Evolutionary conservation across 2,329 filamentous ascomycete species (phyloP), one percentile per base, ranked within the genome.

Genomic region (Botrytis tulipae): DNA sequence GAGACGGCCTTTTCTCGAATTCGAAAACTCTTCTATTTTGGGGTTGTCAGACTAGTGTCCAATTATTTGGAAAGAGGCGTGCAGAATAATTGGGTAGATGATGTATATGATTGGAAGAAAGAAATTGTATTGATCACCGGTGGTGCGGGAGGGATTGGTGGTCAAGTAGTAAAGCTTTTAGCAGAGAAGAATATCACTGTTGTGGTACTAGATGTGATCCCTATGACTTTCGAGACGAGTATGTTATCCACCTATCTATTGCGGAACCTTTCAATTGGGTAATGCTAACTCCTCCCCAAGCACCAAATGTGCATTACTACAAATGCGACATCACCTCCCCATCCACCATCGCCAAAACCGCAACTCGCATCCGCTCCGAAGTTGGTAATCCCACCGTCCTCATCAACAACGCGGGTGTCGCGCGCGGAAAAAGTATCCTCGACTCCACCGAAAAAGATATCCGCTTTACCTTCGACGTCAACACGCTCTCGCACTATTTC

Each of bases 101-200:
- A 89, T 78, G 82, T 80, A 59, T 92, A 91, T 82, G 86, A 89
- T 73, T 94, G 92, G 91, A 83, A 85, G 35, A 86, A 86, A 70
- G 92, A 94, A 83, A 86, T 94, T 69, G 90, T 93, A 4, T 84
- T 94, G 61, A 86, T 95, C 32, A 95, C 93, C 0, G 92, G 93
- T 12, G 93, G 93, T 12, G 89, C 90, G 60, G 88, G 89, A 73
- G 93, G 93, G 0, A 94, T 95, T 78, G 93, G 93, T 22, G 88
- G 87, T 32, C 83, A 87, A 54, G 86, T 93, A 4, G 91, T 92
- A 22, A 85, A 86, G 76, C 81, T 91, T 71, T 84, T 96, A n/a
- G 90, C 89, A 0, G 87, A 90, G 80, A 84, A 83, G 74, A 88
- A 87, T 1, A 85, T 92, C 77, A 92, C 88, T 76, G 90, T 94